phyloP scores from a whole-genome alignment of 371 early-diverging fungal species.

The Mycotypha africana region DNA sequence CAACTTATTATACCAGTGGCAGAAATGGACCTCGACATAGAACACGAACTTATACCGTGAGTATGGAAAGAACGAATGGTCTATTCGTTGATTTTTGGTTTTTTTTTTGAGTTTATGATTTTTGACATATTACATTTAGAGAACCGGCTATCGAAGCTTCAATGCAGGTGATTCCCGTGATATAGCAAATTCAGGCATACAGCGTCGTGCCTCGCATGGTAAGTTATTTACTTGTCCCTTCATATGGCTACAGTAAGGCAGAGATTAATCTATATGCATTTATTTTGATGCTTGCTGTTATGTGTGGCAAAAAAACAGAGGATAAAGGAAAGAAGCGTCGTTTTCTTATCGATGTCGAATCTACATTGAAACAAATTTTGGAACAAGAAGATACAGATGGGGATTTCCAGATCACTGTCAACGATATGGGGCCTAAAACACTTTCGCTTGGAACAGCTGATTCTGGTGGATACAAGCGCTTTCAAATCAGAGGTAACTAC shows the following conservation, averaged over 20 bases:
- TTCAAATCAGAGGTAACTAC: slow-evolving; percentile 88
- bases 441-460: slow-evolving; percentile 81
- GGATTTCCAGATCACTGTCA: slow-evolving; percentile 87
- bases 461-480: slow-evolving; percentile 74
- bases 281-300: neutral
- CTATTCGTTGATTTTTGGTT: too few relatives aligned
- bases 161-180: neutral
- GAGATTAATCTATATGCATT: too few relatives aligned
- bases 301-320: too few relatives aligned
- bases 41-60: slow-evolving; percentile 25
- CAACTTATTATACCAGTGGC: slow-evolving; percentile 45
- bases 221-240: neutral
- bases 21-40: slow-evolving; percentile 19
- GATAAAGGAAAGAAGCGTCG: slow-evolving; percentile 61
- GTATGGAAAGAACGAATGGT: too few relatives aligned
- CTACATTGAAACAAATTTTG: slow-evolving; percentile 65
- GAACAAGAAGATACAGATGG: slow-evolving; percentile 92
- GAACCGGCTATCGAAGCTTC: slow-evolving; percentile 2
- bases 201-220: slow-evolving; percentile 45
- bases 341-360: slow-evolving; percentile 77
- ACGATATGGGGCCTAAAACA: slow-evolving; percentile 85
- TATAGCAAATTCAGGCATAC: neutral
- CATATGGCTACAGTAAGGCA: too few relatives aligned
- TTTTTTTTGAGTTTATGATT: too few relatives aligned
- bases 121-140: too few relatives aligned